A percentile compares a stretch with the other conserved stretches of the same genome.
Conservation (phyloP, 495 filamentous ascomycete genomes). For the Xylaria venustula region DNA sequence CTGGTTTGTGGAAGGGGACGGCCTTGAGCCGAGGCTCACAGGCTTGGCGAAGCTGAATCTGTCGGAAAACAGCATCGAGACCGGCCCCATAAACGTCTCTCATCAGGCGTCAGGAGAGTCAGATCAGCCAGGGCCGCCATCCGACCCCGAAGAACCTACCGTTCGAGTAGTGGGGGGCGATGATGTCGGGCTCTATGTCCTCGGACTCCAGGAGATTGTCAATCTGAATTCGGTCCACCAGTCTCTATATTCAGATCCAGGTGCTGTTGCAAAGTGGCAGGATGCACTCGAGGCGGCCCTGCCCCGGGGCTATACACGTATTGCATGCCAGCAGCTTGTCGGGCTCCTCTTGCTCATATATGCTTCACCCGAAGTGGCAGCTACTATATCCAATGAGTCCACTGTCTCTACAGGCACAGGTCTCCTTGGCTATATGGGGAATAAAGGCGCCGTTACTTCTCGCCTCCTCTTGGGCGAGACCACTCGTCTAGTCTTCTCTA, state of each 20-base stretch:
- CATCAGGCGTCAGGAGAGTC: neutral
- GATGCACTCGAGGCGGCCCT: constrained; percentile 65
- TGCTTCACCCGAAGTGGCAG: constrained; percentile 69
- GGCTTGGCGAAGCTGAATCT: constrained; percentile 53
- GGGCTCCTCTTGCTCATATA: constrained; percentile 86
- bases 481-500: constrained; percentile 82
- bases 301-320: constrained; percentile 70
- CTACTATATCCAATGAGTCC: constrained; percentile 72
- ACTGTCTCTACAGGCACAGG: constrained; percentile 74
- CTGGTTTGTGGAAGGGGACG: constrained; percentile 82
- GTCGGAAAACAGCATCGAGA: constrained; percentile 28
- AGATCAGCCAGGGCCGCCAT: neutral
- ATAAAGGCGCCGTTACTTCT: constrained; percentile 86
- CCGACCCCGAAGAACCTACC: constrained; percentile 20
- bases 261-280: constrained; percentile 74
- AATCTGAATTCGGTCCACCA: constrained; percentile 68
- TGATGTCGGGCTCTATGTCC: constrained; percentile 82
- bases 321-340: constrained; percentile 80
- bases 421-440: constrained; percentile 83
- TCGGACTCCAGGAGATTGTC: constrained; percentile 90
- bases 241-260: constrained; percentile 69
- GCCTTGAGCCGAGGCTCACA: constrained; percentile 46
- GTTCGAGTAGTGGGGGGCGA: constrained; percentile 44
- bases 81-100: constrained; percentile 12
- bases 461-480: constrained; percentile 87